Conservation (phyloP, 495 filamentous ascomycete species). For the Neurospora sp. region DNA sequence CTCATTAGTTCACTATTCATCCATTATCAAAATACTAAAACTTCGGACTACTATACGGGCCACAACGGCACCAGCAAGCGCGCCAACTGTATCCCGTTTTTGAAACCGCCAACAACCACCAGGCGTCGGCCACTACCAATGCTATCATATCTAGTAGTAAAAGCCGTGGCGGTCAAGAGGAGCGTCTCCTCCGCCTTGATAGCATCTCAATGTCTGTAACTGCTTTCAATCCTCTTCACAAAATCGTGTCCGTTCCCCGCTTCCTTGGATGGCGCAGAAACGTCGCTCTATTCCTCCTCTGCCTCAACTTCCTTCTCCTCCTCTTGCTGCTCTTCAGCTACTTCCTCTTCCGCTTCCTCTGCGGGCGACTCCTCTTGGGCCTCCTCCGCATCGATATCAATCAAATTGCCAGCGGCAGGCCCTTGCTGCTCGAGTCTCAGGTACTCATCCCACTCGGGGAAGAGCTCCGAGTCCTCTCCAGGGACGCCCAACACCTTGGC, state of each 20-base stretch:
- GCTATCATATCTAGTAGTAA: not conserved
- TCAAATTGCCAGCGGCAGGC: slow-evolving; percentile 35
- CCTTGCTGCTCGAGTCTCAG: slow-evolving; percentile 69
- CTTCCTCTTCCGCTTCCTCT: slow-evolving; percentile 6
- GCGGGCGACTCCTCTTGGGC: slow-evolving; percentile 9
- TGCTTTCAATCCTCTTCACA: slow-evolving; percentile 5
- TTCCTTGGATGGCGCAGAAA: not conserved
- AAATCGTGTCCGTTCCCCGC: not conserved
- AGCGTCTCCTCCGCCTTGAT: not conserved
- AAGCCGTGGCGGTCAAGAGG: not conserved
- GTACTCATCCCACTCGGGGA: slow-evolving; percentile 93
- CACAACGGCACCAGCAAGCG: not conserved
- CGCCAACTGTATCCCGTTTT: not conserved
- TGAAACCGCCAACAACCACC: not conserved
- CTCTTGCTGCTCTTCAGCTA: slow-evolving; percentile 3
- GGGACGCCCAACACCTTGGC: slow-evolving; percentile 77
- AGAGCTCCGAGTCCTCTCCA: slow-evolving; percentile 77
- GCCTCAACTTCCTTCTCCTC: slow-evolving; percentile 8
- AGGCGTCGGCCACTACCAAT: not conserved
- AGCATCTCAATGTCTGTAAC: not conserved
- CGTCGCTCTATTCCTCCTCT: not conserved
- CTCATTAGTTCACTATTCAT: not conserved
- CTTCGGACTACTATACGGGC: not conserved
- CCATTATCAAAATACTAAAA: not conserved
- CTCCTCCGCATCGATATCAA: slow-evolving; percentile 19